Base-by-base conservation (phyloP, 164 flowering plant species). In the Brasenia schreberi region DNA sequence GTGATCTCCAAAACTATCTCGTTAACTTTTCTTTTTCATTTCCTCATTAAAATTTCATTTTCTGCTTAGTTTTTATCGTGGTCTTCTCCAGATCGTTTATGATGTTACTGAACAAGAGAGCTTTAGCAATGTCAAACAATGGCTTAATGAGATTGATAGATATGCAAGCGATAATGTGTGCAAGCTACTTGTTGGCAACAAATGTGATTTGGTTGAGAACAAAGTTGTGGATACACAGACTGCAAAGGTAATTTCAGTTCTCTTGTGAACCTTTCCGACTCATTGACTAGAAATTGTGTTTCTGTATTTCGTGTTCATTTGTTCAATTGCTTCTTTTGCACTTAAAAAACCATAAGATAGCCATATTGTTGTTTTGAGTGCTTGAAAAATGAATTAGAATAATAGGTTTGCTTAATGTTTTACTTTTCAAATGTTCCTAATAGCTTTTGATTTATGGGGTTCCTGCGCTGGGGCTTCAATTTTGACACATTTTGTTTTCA, bases 41-140 rank as follows among this genome's bases (percentile, higher is more conserved):
- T 33, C 39, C 39, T 33, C 39, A 33, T 33, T 33, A 33, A 33
- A 33, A 33, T 33, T 33, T 33, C 39, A 33, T 33, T 33, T 16
- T 14, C 56, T 49, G 56, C 12, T 49, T 9, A 14, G 16, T 49
- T 49, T 9, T 3, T 49, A 49, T 49, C 56, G 5, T 49, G 56
- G 56, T 49, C 56, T 49, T 14, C 56, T 49, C 59, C 19, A 84
- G 88, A 78, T 84, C 72, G 88, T 84, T 62, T 84, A 84, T 52
- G 88, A 84, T 80, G 86, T 84, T 42, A 82, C 88, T 58, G 88
- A 84, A 53, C 76, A 74, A 81, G 88, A 82, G 77, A 84, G 86
- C 73, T 84, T 84, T 81, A 82, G 80, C 76, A 84, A 81, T 76
- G 86, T 84, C 61, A 84, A 81, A 74, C 86, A 84, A 69, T 84